Evolutionary conservation across 371 early-diverging fungal genomes (phyloP).

Genomic region (Syncephalastrum monosporum): DNA sequence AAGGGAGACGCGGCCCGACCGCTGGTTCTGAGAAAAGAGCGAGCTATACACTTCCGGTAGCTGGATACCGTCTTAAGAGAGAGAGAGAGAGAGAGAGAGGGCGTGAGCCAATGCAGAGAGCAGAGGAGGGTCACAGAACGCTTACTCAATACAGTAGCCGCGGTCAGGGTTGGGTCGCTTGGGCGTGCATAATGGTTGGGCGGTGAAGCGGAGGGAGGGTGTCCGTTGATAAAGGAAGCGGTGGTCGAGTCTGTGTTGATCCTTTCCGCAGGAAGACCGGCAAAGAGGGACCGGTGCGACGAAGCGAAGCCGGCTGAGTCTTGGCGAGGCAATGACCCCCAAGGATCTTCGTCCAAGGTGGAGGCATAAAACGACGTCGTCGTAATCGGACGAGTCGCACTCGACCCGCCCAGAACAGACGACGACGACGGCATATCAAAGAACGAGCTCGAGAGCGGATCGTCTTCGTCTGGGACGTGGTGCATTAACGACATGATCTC

Average conservation of each 20-base stretch:
- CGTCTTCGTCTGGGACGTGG: conserved; percentile 17
- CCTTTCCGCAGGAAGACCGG: neutral
- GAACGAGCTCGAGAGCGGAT: conserved; percentile 16
- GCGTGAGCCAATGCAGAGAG: neutral
- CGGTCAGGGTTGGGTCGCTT: conserved; percentile 11
- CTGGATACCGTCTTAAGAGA: conserved; percentile 47
- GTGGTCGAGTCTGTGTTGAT: conserved; percentile 2
- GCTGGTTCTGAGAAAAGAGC: conserved; percentile 52
- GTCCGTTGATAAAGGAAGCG: conserved; percentile 5
- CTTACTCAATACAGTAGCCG: conserved; percentile 24
- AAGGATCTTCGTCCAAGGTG: conserved; percentile 19
- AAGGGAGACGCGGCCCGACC: conserved; percentile 52
- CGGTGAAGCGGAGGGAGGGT: neutral
- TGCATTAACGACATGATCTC: no score
- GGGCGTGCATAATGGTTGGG: neutral
- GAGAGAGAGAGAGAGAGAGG: neutral
- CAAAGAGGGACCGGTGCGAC: conserved; percentile 5
- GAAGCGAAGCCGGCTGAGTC: neutral
- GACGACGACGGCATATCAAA: conserved; percentile 10
- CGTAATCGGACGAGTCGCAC: conserved; percentile 1
- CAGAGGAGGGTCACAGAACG: neutral
- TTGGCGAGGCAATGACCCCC: conserved; percentile 8
- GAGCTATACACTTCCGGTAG: conserved; percentile 59
- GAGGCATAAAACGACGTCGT: conserved; percentile 16
- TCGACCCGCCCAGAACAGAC: conserved; percentile 8